A percentile compares a stretch with the other conserved stretches of the same genome.
Evolutionary conservation across 768 basidiomycete genomes (phyloP).

Genomic region (Termitomyces sp.): DNA sequence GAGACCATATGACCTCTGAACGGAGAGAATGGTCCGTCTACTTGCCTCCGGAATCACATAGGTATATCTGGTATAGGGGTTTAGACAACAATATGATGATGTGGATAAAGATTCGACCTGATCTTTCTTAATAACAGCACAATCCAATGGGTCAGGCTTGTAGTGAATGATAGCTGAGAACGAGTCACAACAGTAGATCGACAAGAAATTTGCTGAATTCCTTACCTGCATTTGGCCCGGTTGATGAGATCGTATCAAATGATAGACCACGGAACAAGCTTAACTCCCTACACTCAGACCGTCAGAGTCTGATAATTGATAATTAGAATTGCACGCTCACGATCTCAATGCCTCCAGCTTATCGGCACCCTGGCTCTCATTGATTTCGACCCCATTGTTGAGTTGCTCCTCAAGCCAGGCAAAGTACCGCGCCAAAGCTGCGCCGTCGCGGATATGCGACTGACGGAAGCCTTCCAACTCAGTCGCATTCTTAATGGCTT

Average conservation of each 20-base stretch:
- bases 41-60: constrained; percentile 80
- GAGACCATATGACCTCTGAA: not conserved
- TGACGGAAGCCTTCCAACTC: constrained; percentile 90
- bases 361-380: constrained; percentile 77
- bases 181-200: not conserved
- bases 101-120: constrained; percentile 36
- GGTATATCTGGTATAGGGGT: constrained; percentile 27
- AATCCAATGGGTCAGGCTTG: constrained; percentile 67
- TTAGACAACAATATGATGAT: not conserved
- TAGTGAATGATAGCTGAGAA: constrained; percentile 88
- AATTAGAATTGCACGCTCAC: constrained; percentile 36
- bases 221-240: constrained; percentile 87
- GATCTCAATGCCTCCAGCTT: constrained; percentile 76
- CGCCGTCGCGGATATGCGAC: constrained; percentile 86
- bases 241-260: constrained; percentile 89
- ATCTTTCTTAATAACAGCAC: constrained; percentile 69
- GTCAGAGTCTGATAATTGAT: not conserved
- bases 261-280: constrained; percentile 82
- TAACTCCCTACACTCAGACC: constrained; percentile 49
- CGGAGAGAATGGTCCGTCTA: no score
- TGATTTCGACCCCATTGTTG: constrained; percentile 50
- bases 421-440: constrained; percentile 84
- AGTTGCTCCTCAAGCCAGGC: constrained; percentile 91
- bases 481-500: constrained; percentile 72
- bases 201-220: constrained; percentile 1